phyloP scores from a whole-genome alignment of 2,329 filamentous ascomycete species.

The Arthrinium phaeospermum region DNA sequence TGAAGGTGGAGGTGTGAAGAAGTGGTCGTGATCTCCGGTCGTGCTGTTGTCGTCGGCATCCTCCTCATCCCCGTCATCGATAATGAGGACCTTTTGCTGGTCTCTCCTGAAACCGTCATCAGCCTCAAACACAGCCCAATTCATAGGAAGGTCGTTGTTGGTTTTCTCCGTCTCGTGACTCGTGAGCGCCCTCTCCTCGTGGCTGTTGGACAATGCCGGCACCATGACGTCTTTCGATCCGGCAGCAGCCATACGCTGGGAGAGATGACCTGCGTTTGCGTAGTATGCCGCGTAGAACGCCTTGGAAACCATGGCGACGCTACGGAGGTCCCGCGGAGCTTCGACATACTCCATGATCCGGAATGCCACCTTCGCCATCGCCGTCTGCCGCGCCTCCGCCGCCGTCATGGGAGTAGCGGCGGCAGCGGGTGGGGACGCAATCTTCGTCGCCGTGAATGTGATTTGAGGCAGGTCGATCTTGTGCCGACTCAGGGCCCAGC shows the following conservation, averaged over 20 bases:
- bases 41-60: conserved; percentile 21
- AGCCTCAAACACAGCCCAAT: not conserved
- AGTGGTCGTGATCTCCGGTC: not conserved
- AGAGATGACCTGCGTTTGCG: conserved; percentile 40
- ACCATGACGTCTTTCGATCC: not conserved
- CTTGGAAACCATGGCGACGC: conserved; percentile 48
- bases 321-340: conserved; percentile 48
- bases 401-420: not conserved
- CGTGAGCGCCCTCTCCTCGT: not conserved
- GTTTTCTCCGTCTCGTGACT: not conserved
- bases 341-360: conserved; percentile 48
- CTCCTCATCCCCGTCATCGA: not conserved
- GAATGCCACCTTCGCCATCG: conserved; percentile 43
- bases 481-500: conserved; percentile 55
- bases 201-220: not conserved
- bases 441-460: conserved; percentile 28
- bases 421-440: not conserved
- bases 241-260: conserved; percentile 26
- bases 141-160: not conserved
- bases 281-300: conserved; percentile 53
- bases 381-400: not conserved
- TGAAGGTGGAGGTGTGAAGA: not conserved
- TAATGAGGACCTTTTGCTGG: not conserved
- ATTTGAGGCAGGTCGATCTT: conserved; percentile 43
- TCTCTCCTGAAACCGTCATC: not conserved